Base-by-base conservation (phyloP, 495 filamentous ascomycete genomes). In the Lasiosphaeria hispida region DNA sequence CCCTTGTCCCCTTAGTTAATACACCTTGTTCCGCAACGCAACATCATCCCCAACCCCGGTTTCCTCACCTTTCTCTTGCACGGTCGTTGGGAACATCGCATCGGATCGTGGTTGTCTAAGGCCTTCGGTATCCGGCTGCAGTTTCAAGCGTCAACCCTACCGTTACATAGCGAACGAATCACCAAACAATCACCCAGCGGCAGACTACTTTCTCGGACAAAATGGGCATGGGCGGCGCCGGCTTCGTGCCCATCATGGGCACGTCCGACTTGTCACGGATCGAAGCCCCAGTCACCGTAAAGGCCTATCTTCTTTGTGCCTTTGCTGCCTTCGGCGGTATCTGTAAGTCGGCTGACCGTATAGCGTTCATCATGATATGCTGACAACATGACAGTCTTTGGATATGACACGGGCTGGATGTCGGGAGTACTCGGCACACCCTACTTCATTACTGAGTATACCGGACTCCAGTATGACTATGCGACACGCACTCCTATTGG, bases 261-360 rank as follows among this genome's bases (percentile, higher is more conserved):
- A 74, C 73, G 33, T 57, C 67, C 64, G 78, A 84, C 61, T 67
- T 75, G 34, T 69, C 71, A 38, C 76, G 77, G 52, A 77, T 85
- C 63, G 85, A 87, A 64, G 83, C 85, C n/a, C 85, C 85, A 14
- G 81, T 87, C 40, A 86, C 84, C 36, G 33, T 80, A 53, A 85
- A 84, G 75, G 83, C 84, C 10, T 87, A 88, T 63, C 66, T 87
- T 19, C 79, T 88, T 69, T 86, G 83, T 62, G 83, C 79, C 41
- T 87, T 87, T 65, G 82, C 84, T 35, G 77, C 84, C 17, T 87
- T 86, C 67, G 85, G 85, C 53, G 85, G 85, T 63, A 82, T 86
- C 59, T 80, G 67, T 69, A 63, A 61, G 67, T 63, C 4, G 19
- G 2, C n/a, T 11, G 38, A 14, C 18, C 36, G 13, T 1, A 0